Base-by-base conservation (phyloP, 768 basidiomycete genomes). In the Boletus vermiculosoides region DNA sequence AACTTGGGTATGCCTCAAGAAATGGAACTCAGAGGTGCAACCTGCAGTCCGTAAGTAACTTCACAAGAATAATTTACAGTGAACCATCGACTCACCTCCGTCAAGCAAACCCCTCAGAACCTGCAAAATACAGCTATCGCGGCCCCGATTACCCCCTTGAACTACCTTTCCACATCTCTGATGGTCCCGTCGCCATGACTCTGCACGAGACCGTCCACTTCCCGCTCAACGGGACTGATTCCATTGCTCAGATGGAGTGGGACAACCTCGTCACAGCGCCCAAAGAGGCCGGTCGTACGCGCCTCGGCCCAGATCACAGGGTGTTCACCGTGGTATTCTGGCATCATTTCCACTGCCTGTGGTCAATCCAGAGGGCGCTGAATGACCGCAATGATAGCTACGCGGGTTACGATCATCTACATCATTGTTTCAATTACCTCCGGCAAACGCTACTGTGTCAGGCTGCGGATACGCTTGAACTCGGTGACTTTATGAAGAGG, bases 401-500 rank as follows among this genome's bases (percentile, higher is more conserved):
- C 23, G 60, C 50, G 2, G 46, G 40, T 7, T 57, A 61, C 41
- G 54, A 12, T 4, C 60, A 61, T 12, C 31, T 61, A 0, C 60
- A 61, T 9, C 60, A 61, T 22, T 62, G 60, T 25, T 52, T 61
- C 41, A 61, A 61, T 2, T 62, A 61, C 39, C 31, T 61, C 4
- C 60, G 60, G 1, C 60, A 61, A 22, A 57, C 47, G 4, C 18
- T 61, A n/a, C 40, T 61, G 7, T 61, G 60, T 52, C 54, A 61
- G 45, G 60, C 60, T 9, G 60, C 50, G 42, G 60, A 61, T 9
- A 52, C 50, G 36, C 60, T 61, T 5, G 60, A 61, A 10, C 46
- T 61, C 10, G 60, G 60, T 11, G 60, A 61, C 46, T 61, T 62
- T n/a, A 52, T 61, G 60, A 50, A 57, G 41, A 56, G 9, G 30